Evolutionary conservation across 805 yeast species (phyloP).

Genomic region (Saccharomyces kudriavzevii): DNA sequence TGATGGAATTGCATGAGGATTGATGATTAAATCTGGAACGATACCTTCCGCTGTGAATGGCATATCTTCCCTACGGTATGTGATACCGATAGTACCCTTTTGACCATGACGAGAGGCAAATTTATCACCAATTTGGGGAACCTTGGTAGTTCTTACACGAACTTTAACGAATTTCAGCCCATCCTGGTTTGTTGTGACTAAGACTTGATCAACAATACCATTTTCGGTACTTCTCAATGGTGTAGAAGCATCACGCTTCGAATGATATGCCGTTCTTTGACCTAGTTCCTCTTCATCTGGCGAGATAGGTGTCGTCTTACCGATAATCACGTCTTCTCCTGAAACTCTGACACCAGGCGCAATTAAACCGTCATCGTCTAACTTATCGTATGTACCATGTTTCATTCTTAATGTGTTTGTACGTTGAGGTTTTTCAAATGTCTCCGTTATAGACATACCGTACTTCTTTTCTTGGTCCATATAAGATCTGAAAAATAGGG

Average conservation of each 20-base stretch:
- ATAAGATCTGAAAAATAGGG: conserved; percentile 91
- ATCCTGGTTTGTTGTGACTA: conserved; percentile 94
- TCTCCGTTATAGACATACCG: conserved; percentile 97
- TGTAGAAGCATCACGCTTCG: conserved; percentile 97
- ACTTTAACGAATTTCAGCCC: conserved; percentile 96
- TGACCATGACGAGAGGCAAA: conserved; percentile 99
- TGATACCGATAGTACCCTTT: conserved; percentile 99
- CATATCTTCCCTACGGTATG: conserved; percentile 98
- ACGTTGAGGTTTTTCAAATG: conserved; percentile 93
- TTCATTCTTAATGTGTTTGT: conserved; percentile 91
- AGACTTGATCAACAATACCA: conserved; percentile 97
- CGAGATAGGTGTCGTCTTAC: conserved; percentile 98
- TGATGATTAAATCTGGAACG: conserved; percentile 94
- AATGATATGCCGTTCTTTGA: conserved; percentile 95
- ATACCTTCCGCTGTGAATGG: conserved; percentile 93
- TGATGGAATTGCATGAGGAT: conserved; percentile 99
- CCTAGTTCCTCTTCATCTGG: conserved; percentile 98
- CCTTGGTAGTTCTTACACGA: conserved; percentile 96
- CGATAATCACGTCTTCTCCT: conserved; percentile 97
- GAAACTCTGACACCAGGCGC: conserved; percentile 98
- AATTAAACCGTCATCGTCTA: conserved; percentile 96
- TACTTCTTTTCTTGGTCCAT: conserved; percentile 98
- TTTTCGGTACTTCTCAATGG: conserved; percentile 94
- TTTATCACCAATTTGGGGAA: conserved; percentile 98
- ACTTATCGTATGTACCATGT: conserved; percentile 95